Conservation (phyloP, 2,329 filamentous ascomycete species). For the Xylogone sp. region DNA sequence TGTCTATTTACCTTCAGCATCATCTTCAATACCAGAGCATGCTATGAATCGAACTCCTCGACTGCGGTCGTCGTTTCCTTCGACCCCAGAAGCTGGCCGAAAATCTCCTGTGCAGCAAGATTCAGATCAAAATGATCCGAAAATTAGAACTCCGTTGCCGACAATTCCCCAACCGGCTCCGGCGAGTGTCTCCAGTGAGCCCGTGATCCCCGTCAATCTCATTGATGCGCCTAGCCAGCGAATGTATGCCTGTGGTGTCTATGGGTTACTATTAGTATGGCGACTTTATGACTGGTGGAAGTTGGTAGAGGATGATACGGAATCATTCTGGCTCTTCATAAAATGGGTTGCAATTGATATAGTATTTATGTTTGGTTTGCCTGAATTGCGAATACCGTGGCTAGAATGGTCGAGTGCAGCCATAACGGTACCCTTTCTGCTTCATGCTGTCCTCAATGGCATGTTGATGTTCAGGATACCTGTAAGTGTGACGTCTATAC, state of each 20-base stretch:
- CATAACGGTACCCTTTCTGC: slow-evolving; percentile 65
- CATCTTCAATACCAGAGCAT: no score
- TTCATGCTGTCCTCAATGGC: slow-evolving; percentile 71
- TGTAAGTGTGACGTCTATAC: slow-evolving; percentile 39
- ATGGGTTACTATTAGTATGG: slow-evolving; percentile 73
- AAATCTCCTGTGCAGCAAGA: slow-evolving; percentile 29
- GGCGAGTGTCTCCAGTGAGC: slow-evolving; percentile 31
- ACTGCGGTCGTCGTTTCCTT: slow-evolving; percentile 77
- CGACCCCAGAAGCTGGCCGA: slow-evolving; percentile 58
- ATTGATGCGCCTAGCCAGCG: slow-evolving; percentile 90
- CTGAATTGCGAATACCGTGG: slow-evolving; percentile 91
- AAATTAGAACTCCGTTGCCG: slow-evolving; percentile 20
- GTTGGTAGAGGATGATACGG: slow-evolving; percentile 74
- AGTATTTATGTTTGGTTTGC: slow-evolving; percentile 80
- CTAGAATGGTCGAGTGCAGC: slow-evolving; percentile 81
- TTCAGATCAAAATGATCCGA: slow-evolving; percentile 19
- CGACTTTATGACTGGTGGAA: slow-evolving; percentile 82
- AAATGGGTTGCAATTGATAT: slow-evolving; percentile 93
- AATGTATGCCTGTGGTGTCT: slow-evolving; percentile 80
- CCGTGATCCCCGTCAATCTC: slow-evolving; percentile 75
- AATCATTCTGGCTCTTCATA: slow-evolving; percentile 85
- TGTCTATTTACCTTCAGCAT: no score
- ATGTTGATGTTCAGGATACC: slow-evolving; percentile 92
- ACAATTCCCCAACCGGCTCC: slow-evolving; percentile 17
- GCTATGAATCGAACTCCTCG: slow-evolving; percentile 78